A percentile compares a stretch with the other conserved stretches of the same genome.
Evolutionary conservation across 192 early-diverging fungal genomes (phyloP).

Genomic region (Coemansia sp.): DNA sequence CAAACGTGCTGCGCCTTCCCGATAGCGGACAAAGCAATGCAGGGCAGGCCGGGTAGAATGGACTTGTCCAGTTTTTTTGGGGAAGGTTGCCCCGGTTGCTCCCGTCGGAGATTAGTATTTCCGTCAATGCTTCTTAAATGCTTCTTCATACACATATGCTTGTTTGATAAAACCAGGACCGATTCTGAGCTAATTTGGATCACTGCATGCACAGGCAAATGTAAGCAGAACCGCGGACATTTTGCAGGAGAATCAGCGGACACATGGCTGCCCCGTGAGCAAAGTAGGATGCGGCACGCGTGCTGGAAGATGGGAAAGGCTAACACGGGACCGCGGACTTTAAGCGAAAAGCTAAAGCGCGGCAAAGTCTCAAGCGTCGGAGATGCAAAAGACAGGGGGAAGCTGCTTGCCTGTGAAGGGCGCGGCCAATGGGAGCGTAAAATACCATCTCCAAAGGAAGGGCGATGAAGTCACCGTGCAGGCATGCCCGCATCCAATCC

Average conservation of each 20-base stretch:
- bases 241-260: not conserved
- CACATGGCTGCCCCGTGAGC: not conserved
- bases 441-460: not conserved
- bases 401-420: not conserved
- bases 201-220: not conserved
- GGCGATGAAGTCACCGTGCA: slow-evolving; percentile 5
- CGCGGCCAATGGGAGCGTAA: not conserved
- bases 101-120: not conserved
- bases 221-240: not conserved
- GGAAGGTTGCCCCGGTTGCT: not conserved
- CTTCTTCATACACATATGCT: not conserved
- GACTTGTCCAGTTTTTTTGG: not conserved
- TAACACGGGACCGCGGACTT: slow-evolving; percentile 4
- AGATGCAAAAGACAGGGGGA: not conserved
- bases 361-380: not conserved
- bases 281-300: not conserved
- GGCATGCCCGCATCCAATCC: not conserved
- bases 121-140: not conserved
- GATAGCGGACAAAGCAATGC: not conserved
- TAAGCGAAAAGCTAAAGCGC: not conserved
- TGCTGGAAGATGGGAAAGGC: not conserved
- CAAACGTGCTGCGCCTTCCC: not conserved
- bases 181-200: not conserved
- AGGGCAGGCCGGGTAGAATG: no score
- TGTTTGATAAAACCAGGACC: not conserved